Conservation (phyloP, 345 rosid genomes). For the Lepidium africanum region DNA sequence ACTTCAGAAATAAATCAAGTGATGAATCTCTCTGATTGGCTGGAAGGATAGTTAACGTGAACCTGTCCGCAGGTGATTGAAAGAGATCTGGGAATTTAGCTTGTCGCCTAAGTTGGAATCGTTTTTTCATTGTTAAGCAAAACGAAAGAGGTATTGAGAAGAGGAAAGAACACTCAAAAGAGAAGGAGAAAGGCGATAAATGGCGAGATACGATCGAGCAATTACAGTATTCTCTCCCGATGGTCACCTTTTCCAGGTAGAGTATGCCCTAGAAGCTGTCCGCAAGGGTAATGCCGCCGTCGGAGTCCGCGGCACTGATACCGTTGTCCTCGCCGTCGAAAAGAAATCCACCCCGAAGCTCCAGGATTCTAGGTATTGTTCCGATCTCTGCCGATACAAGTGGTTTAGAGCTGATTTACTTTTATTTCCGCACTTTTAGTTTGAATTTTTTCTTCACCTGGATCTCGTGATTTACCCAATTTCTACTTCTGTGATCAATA, state of each 20-base stretch:
- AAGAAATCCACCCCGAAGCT: constrained; percentile 94
- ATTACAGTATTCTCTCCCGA: constrained; percentile 90
- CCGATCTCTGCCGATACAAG: not conserved
- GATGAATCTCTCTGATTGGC: not conserved
- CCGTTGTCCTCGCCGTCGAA: constrained; percentile 90
- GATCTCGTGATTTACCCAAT: not conserved
- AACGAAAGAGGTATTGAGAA: not conserved
- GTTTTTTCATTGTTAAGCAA: not conserved
- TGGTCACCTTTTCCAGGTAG: constrained; percentile 86
- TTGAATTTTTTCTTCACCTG: not conserved
- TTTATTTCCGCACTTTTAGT: not conserved
- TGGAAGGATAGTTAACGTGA: not conserved
- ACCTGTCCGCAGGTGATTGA: constrained; percentile 9
- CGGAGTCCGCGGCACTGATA: constrained; percentile 82
- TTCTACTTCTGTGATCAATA: not conserved
- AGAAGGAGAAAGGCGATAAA: constrained; percentile 11
- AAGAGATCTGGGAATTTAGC: not conserved
- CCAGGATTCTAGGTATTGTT: constrained; percentile 71
- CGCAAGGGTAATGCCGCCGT: constrained; percentile 99
- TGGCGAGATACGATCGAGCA: constrained; percentile 96
- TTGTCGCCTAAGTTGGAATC: constrained; percentile 27
- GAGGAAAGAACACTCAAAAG: not conserved
- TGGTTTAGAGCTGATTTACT: not conserved
- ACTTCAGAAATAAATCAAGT: not conserved
- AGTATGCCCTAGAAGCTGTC: constrained; percentile 97